Conservation (phyloP, 768 basidiomycete genomes). For the Tulasnella calospora region DNA sequence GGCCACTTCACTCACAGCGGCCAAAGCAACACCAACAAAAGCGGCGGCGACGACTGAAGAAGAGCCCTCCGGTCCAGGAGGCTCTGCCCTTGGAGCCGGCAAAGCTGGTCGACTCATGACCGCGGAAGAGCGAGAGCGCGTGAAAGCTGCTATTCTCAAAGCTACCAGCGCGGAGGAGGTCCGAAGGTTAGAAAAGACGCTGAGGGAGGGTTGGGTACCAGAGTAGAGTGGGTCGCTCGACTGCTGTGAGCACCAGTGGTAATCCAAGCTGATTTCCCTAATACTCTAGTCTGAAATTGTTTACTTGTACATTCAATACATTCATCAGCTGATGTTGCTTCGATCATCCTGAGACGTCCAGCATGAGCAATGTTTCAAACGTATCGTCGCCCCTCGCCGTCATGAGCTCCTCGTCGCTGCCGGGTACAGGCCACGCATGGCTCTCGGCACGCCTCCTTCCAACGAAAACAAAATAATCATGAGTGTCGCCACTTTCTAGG, state of each 20-base stretch:
- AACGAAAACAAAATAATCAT: constrained; percentile 53
- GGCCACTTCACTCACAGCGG: constrained; percentile 69
- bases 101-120: constrained; percentile 86
- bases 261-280: neutral
- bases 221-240: neutral
- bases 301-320: constrained; percentile 18
- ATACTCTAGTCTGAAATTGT: neutral
- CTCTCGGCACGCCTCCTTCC: constrained; percentile 58
- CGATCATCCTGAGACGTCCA: neutral
- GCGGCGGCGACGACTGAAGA: constrained; percentile 54
- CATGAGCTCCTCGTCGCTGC: constrained; percentile 51
- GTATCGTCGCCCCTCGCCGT: constrained; percentile 60
- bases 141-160: constrained; percentile 79
- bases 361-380: constrained; percentile 58
- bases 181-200: constrained; percentile 69
- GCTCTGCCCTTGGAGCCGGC: constrained; percentile 38
- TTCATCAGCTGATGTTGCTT: neutral
- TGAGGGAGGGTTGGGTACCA: constrained; percentile 81
- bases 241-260: neutral
- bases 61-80: constrained; percentile 45
- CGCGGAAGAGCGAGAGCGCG: constrained; percentile 82
- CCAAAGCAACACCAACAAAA: constrained; percentile 47
- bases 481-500: constrained; percentile 25
- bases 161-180: constrained; percentile 92
- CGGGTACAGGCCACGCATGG: constrained; percentile 51